Evolutionary conservation across 768 basidiomycete genomes (phyloP).

Genomic region (Termitomyces sp.): DNA sequence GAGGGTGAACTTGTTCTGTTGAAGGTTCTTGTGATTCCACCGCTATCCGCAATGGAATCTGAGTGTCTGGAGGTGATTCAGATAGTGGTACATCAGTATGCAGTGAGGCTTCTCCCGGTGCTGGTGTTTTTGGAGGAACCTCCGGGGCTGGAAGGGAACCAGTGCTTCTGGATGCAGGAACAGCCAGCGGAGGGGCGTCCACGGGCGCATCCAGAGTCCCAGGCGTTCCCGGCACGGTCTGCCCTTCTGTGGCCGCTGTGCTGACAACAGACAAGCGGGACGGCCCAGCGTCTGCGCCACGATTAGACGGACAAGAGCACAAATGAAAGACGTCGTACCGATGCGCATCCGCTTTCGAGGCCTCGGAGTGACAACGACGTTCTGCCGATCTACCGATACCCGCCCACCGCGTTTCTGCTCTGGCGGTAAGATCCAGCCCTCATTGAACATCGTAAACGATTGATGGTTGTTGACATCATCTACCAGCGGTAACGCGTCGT

Average conservation of each 20-base stretch:
- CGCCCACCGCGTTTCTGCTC: conserved; percentile 65
- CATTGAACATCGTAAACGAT: conserved; percentile 78
- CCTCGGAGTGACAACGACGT: conserved; percentile 32
- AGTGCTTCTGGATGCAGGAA: not conserved
- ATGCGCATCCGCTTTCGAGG: conserved; percentile 51
- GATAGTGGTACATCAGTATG: not conserved
- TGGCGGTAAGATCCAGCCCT: conserved; percentile 82
- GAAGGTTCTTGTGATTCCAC: not conserved
- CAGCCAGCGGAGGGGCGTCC: not conserved
- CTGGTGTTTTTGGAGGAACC: not conserved
- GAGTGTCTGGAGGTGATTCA: not conserved
- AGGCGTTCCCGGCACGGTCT: conserved; percentile 23
- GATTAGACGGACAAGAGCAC: conserved; percentile 1
- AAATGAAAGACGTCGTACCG: conserved; percentile 23
- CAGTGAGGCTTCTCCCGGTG: not conserved
- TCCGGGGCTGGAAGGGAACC: not conserved
- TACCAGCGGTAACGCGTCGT: conserved; percentile 50
- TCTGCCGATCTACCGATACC: conserved; percentile 35
- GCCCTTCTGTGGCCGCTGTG: conserved; percentile 41
- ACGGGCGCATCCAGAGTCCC: conserved; percentile 17
- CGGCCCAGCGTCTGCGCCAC: conserved; percentile 25
- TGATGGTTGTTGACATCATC: conserved; percentile 65
- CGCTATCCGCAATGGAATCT: not conserved
- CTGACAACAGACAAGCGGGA: conserved; percentile 43
- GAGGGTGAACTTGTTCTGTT: not conserved